Conservation (phyloP, 805 yeast genomes). For the Starmera dryadoides region DNA sequence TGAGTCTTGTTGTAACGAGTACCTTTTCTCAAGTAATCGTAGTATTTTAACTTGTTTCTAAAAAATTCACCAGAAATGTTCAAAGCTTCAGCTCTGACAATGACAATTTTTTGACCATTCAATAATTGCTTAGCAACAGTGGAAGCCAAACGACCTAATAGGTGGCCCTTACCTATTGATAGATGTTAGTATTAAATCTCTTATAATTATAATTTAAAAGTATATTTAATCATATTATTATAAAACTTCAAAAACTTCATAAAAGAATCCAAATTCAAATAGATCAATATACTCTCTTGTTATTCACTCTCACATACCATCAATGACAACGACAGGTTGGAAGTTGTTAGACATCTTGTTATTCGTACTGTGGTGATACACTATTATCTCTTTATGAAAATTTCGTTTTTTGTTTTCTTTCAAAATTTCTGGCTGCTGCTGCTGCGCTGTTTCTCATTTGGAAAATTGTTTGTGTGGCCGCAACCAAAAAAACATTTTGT, state of each 20-base stretch:
- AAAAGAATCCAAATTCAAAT: neutral
- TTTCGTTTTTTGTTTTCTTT: neutral
- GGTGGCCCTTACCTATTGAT: constrained; percentile 85
- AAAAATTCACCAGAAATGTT: constrained; percentile 99
- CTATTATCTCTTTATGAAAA: neutral
- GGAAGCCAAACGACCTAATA: constrained; percentile 99
- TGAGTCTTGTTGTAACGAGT: constrained; percentile 97
- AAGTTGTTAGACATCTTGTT: constrained; percentile 44
- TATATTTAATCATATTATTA: too few relatives aligned
- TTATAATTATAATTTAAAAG: too few relatives aligned
- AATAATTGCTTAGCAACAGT: constrained; percentile 97
- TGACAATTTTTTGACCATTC: constrained; percentile 96
- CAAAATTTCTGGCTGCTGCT: too few relatives aligned
- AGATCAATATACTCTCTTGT: neutral
- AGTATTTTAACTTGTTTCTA: constrained; percentile 99
- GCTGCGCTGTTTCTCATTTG: too few relatives aligned
- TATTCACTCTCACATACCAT: constrained; percentile 53
- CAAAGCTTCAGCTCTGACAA: constrained; percentile 95
- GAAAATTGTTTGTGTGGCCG: neutral
- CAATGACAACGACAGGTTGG: constrained; percentile 97
- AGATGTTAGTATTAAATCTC: constrained; percentile 6
- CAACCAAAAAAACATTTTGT: neutral
- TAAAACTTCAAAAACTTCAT: neutral
- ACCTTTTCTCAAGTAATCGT: constrained; percentile 99
- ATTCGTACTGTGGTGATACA: neutral